phyloP scores from a whole-genome alignment of 1,284 basidiomycete genomes.

The Puccinia coronata region DNA sequence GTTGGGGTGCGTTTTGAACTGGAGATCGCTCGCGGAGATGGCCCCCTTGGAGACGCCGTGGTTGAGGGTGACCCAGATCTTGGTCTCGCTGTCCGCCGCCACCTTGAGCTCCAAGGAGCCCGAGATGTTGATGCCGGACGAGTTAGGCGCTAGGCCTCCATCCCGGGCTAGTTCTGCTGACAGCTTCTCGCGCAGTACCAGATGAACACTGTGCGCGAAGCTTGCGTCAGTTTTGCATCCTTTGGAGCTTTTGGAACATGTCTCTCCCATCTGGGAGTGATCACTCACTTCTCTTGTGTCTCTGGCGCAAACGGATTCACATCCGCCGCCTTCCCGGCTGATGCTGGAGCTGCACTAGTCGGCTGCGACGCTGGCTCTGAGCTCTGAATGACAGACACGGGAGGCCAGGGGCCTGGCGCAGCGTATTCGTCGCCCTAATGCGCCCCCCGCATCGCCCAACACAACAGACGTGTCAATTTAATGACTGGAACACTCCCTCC shows the following conservation, averaged over 20 bases:
- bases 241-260: not conserved
- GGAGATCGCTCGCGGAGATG: conserved; percentile 71
- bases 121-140: conserved; percentile 72
- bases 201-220: conserved; percentile 74
- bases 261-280: not conserved
- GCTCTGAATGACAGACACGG: conserved; percentile 24
- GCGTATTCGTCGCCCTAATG: conserved; percentile 37
- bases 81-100: conserved; percentile 72
- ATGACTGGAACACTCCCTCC: not conserved
- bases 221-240: not conserved
- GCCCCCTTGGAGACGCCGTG: conserved; percentile 63
- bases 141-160: conserved; percentile 74
- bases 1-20: conserved; percentile 96
- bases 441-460: not conserved
- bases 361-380: conserved; percentile 10
- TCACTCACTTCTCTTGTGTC: conserved; percentile 35
- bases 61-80: conserved; percentile 72
- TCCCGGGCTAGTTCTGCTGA: conserved; percentile 80
- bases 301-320: conserved; percentile 48
- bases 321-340: conserved; percentile 6
- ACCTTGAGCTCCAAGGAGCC: conserved; percentile 92
- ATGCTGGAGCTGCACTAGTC: not conserved
- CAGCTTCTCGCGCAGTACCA: conserved; percentile 80
- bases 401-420: conserved; percentile 33
- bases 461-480: not conserved